Base-by-base conservation (phyloP, 306 rosid species). In the Vigna reflexopilosa region DNA sequence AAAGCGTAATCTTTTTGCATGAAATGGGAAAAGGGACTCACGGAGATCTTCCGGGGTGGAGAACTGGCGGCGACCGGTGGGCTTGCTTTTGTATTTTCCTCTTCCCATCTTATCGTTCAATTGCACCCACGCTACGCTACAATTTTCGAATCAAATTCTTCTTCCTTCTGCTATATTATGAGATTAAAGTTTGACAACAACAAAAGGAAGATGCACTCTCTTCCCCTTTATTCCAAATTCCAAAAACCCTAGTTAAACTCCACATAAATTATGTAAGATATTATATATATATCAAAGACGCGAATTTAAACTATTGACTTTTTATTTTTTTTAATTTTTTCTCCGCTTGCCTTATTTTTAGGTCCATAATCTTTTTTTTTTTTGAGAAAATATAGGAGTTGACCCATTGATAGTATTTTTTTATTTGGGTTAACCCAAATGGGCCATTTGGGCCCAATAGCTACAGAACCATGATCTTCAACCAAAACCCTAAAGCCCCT, bases 51-150 rank as follows among this genome's bases (percentile, higher is more conserved):
- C 98, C 2, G 87, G 91, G 36, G 89, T 90, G 56, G 98, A 94
- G 83, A 90, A 94, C 77, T 92, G 89, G 87, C 98, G 98, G 67
- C 89, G 96, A 9, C 98, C 98, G 36, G 96, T 94, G 80, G 98
- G 97, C 89, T 94, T 90, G 88, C 85, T 77, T 91, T 92, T 94
- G 95, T 73, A 92, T 89, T 89, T 92, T 80, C 98, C 98, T 75
- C 98, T 87, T 72, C 92, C 97, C 98, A 94, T 94, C 65, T 72
- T 81, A 92, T 90, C 65, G 73, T 76, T 55, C 51, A 54, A 71
- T 73, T 49, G 10, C 64, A 72, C 65, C 55, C 4, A 30, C 49
- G 70, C 64, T 7, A 78, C 58, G 73, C 7, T 69, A 57, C 34
- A 17, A 78, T 78, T 47, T 59, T 70, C 3, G 64, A 80, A 80